A percentile compares a stretch with the other conserved stretches of the same genome.
These are phyloP conservation scores for Cutaneotrichosporon arboriforme DNA, from an alignment of 1,284 basidiomycete species.

Conservation along the genomic window DNA sequence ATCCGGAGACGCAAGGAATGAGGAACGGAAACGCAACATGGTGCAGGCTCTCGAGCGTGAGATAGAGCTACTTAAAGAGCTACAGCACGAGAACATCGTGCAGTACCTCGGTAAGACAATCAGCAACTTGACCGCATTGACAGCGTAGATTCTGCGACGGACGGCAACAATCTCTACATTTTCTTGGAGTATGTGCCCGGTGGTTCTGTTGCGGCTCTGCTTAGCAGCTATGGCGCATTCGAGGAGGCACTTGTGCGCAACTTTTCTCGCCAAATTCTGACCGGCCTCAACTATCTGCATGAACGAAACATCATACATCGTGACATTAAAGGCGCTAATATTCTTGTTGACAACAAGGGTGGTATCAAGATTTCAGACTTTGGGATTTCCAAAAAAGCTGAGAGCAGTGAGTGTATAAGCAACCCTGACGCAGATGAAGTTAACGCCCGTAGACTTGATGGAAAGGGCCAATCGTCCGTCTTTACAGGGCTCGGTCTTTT, in stretches of 20 bases:
- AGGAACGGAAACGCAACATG: constrained; percentile 93
- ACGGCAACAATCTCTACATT: constrained; percentile 87
- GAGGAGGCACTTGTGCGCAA: constrained; percentile 91
- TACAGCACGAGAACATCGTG: constrained; percentile 96
- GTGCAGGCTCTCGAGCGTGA: constrained; percentile 89
- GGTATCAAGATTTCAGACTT: constrained; percentile 95
- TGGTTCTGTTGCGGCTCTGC: constrained; percentile 86
- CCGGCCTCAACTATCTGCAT: constrained; percentile 88
- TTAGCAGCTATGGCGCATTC: constrained; percentile 93
- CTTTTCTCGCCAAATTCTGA: constrained; percentile 89
- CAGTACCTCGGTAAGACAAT: constrained; percentile 79
- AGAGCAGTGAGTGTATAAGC: constrained; percentile 66
- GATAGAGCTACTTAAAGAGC: constrained; percentile 89
- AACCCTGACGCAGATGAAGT: not conserved
- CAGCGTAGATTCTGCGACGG: constrained; percentile 71
- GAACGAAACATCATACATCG: constrained; percentile 97
- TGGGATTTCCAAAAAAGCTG: constrained; percentile 96
- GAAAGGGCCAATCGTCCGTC: constrained; percentile 81
- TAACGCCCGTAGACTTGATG: constrained; percentile 58
- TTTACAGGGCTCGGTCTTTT: constrained; percentile 93
- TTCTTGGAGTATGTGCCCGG: constrained; percentile 99
- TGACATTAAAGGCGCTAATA: constrained; percentile 98
- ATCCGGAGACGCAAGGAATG: constrained; percentile 70
- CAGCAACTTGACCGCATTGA: constrained; percentile 10
- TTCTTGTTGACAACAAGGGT: constrained; percentile 96